These are phyloP conservation scores for Peltaster fructicola DNA, from an alignment of 2,329 filamentous ascomycete genomes.

Conservation along the genomic window DNA sequence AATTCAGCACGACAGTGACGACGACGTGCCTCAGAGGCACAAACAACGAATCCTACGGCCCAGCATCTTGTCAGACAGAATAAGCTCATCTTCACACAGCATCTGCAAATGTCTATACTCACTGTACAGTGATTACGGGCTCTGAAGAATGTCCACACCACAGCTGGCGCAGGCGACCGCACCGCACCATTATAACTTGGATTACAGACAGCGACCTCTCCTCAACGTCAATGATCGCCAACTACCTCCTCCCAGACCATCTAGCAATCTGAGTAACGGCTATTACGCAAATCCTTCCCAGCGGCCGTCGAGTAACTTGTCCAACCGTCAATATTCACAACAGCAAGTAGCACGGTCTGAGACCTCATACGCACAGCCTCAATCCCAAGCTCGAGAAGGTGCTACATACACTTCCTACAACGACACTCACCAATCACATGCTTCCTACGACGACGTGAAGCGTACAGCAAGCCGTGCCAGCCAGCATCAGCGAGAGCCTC, in stretches of 20 bases:
- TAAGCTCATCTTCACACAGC: too few relatives aligned
- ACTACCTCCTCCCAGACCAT: constrained; percentile 17
- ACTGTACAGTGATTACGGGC: too few relatives aligned
- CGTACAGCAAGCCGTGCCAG: constrained; percentile 13
- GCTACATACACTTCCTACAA: constrained; percentile 7
- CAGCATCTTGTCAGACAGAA: too few relatives aligned
- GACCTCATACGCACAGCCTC: constrained; percentile 1
- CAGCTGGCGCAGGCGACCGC: too few relatives aligned
- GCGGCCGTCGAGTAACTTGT: constrained; percentile 17
- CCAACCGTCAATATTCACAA: constrained; percentile 13
- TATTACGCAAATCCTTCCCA: constrained; percentile 16
- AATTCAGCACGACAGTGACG: too few relatives aligned
- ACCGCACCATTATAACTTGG: constrained; percentile 8
- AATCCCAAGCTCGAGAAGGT: too few relatives aligned
- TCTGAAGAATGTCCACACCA: too few relatives aligned
- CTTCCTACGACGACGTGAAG: constrained; percentile 11
- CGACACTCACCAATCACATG: constrained; percentile 8
- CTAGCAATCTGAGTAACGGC: constrained; percentile 16
- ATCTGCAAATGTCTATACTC: too few relatives aligned
- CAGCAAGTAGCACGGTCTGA: constrained; percentile 12
- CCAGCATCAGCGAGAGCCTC: constrained; percentile 7
- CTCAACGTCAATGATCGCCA: constrained; percentile 15
- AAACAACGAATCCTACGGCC: too few relatives aligned
- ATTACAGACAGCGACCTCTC: constrained; percentile 16
- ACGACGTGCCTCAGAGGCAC: too few relatives aligned